Conservation (phyloP, 2,329 filamentous ascomycete species). For the Sporothrix schenckii region DNA sequence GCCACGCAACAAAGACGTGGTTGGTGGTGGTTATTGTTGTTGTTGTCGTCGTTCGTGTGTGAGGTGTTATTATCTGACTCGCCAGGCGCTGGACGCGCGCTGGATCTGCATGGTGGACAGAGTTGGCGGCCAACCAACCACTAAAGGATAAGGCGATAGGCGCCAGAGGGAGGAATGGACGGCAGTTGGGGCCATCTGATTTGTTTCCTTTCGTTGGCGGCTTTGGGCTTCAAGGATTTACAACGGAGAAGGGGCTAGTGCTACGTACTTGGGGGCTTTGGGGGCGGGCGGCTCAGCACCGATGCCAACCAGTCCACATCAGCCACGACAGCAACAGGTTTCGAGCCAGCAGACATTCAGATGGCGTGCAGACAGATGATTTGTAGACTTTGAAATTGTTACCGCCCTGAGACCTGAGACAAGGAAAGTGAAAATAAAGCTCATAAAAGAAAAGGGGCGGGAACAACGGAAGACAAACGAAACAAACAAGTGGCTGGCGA, state of each 20-base stretch:
- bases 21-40: background rate
- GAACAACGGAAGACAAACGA: background rate
- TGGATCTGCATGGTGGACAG: background rate
- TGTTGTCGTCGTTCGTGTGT: background rate
- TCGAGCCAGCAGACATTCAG: background rate
- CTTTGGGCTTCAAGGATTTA: background rate
- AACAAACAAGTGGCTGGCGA: slow-evolving; percentile 4
- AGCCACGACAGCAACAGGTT: slow-evolving; percentile 21
- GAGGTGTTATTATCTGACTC: background rate
- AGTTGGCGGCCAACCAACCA: slow-evolving; percentile 17
- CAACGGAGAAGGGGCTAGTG: too few relatives aligned
- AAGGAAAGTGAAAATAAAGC: background rate
- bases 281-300: slow-evolving; percentile 16
- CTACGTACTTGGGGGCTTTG: background rate
- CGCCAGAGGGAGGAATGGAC: background rate
- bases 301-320: slow-evolving; percentile 8
- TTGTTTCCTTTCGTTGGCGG: slow-evolving; percentile 10
- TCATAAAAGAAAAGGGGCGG: background rate
- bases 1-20: background rate
- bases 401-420: background rate
- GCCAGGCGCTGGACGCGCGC: background rate
- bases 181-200: background rate
- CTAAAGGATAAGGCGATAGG: background rate
- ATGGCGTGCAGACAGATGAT: background rate
- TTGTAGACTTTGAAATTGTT: background rate